These are phyloP conservation scores for Helianthus tuberosus DNA, from an alignment of 129 eudicot genomes.

Conservation along the genomic window DNA sequence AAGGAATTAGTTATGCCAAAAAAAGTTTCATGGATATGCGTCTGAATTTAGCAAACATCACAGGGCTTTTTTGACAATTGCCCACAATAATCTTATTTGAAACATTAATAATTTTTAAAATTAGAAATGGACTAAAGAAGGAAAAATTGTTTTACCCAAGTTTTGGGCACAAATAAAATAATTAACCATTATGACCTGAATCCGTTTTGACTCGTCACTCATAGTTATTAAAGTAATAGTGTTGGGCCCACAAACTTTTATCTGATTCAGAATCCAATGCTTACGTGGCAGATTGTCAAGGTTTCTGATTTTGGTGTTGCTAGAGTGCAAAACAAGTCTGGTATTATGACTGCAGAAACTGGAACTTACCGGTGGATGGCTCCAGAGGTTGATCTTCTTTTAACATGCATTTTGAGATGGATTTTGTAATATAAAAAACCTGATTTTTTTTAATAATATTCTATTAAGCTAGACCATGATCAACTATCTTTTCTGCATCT, in stretches of 20 bases:
- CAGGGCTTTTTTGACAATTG: neutral
- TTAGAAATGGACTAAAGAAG: neutral
- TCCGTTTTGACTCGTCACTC: neutral
- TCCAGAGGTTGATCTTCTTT: conserved; percentile 51
- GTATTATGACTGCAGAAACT: conserved; percentile 72
- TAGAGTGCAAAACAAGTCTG: conserved; percentile 57
- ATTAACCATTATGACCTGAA: neutral
- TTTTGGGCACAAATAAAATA: neutral
- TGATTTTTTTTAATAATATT: neutral
- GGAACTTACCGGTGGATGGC: conserved; percentile 80
- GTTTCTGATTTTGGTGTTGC: conserved; percentile 75
- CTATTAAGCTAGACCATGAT: neutral
- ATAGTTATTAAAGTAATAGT: neutral
- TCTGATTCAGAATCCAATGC: neutral
- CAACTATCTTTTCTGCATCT: neutral
- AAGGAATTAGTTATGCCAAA: neutral
- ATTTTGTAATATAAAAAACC: neutral
- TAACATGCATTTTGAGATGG: neutral
- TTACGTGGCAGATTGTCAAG: conserved; percentile 52
- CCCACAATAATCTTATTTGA: neutral
- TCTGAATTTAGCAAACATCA: neutral
- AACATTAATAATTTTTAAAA: neutral
- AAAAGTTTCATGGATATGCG: neutral
- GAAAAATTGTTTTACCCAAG: neutral
- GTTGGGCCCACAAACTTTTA: conserved; percentile 14